A percentile compares a stretch with the other conserved stretches of the same genome.
These are phyloP conservation scores for Inonotus hispidus DNA, from an alignment of 1,284 basidiomycete genomes.

Conservation along the genomic window DNA sequence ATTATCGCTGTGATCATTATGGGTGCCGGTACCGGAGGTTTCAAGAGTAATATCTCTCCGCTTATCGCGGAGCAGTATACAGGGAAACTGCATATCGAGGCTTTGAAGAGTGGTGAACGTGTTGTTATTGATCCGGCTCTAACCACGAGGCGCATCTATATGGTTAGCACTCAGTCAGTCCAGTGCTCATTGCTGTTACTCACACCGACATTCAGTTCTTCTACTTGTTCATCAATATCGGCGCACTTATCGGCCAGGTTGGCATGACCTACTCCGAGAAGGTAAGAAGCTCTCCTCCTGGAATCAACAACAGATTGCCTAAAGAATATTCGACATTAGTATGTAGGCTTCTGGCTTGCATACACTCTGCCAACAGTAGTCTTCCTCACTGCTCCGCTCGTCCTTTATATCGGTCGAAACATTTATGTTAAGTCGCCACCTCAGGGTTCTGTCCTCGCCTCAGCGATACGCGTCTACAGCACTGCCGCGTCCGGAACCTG, in stretches of 20 bases:
- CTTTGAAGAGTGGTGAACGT: slow-evolving; percentile 58
- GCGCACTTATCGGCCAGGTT: slow-evolving; percentile 67
- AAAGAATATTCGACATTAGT: slow-evolving; percentile 31
- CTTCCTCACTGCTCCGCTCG: slow-evolving; percentile 65
- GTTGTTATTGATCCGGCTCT: slow-evolving; percentile 78
- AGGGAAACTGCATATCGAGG: slow-evolving; percentile 48
- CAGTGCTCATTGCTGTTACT: background rate
- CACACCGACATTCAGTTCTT: slow-evolving; percentile 40
- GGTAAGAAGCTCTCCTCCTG: slow-evolving; percentile 28
- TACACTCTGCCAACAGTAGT: slow-evolving; percentile 64
- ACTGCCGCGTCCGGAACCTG: slow-evolving; percentile 51
- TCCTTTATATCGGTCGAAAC: slow-evolving; percentile 63
- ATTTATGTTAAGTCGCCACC: slow-evolving; percentile 67
- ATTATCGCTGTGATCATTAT: slow-evolving; percentile 64
- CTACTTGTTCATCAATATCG: slow-evolving; percentile 76
- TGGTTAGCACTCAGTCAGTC: slow-evolving; percentile 29
- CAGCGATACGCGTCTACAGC: slow-evolving; percentile 44
- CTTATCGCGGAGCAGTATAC: slow-evolving; percentile 77
- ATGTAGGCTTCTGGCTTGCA: slow-evolving; percentile 68
- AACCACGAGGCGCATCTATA: slow-evolving; percentile 69
- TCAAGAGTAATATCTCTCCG: slow-evolving; percentile 79
- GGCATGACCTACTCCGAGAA: slow-evolving; percentile 71
- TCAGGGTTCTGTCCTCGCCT: slow-evolving; percentile 68
- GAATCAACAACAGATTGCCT: background rate
- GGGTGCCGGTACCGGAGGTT: slow-evolving; percentile 66